These are phyloP conservation scores for Apiotrichum gracile DNA, from an alignment of 1,284 basidiomycete species.

Conservation along the genomic window DNA sequence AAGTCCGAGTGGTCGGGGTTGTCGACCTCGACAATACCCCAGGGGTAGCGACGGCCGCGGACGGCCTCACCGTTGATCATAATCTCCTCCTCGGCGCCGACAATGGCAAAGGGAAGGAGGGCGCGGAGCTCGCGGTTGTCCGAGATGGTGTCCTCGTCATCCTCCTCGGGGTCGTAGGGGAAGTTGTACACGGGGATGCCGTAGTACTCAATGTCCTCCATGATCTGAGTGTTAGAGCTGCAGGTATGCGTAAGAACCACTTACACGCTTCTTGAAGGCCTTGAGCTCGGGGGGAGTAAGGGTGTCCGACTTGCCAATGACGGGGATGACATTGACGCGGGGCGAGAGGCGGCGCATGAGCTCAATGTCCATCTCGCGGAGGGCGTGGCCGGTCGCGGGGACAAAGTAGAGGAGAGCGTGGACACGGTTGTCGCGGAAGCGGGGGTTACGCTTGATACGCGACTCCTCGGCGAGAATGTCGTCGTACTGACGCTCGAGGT, in stretches of 20 bases:
- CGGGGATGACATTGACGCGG: constrained; percentile 97
- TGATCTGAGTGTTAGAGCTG: constrained; percentile 58
- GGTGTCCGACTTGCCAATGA: constrained; percentile 95
- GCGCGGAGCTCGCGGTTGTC: constrained; percentile 92
- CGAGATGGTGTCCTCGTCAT: constrained; percentile 97
- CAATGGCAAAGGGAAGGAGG: constrained; percentile 91
- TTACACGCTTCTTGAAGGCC: constrained; percentile 92
- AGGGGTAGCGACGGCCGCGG: constrained; percentile 88
- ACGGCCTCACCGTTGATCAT: constrained; percentile 86
- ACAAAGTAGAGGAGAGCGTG: constrained; percentile 98
- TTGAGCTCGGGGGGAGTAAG: constrained; percentile 84
- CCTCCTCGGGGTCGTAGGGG: constrained; percentile 97
- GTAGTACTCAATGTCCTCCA: constrained; percentile 99
- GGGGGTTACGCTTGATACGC: constrained; percentile 98
- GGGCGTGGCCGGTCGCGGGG: constrained; percentile 80
- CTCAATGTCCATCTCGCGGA: constrained; percentile 99
- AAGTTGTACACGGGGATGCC: constrained; percentile 99
- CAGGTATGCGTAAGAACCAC: constrained; percentile 29
- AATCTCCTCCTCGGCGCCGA: constrained; percentile 95
- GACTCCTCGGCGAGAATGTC: constrained; percentile 98
- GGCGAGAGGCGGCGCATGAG: constrained; percentile 94
- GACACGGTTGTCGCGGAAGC: constrained; percentile 95
- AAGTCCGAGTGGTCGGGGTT: constrained; percentile 99
- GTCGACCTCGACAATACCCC: constrained; percentile 98
- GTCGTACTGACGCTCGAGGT: constrained; percentile 98